phyloP scores from a whole-genome alignment of 192 early-diverging fungal genomes.

The Paraglomus brasilianum region DNA sequence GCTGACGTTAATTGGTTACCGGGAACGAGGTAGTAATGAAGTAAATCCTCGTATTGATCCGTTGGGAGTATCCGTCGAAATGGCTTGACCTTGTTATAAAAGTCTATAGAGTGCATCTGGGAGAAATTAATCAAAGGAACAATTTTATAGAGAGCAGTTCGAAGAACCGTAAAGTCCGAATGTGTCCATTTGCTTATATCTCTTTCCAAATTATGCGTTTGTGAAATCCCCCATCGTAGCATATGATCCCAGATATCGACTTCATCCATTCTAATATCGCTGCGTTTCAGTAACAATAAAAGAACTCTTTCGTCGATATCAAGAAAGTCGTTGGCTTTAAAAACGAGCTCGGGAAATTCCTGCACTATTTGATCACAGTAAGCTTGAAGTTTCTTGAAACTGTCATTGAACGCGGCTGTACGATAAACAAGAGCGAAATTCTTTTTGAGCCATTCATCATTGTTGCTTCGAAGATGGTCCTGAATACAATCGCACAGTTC shows the following conservation, averaged over 20 bases:
- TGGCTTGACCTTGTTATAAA: constrained; percentile 27
- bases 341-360: background rate
- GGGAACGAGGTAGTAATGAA: constrained; percentile 17
- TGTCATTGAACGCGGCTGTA: background rate
- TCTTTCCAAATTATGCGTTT: background rate
- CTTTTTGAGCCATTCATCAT: constrained; percentile 11
- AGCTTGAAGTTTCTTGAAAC: constrained; percentile 10
- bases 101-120: constrained; percentile 13
- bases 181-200: constrained; percentile 2
- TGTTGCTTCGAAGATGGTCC: constrained; percentile 4
- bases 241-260: background rate
- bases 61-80: background rate
- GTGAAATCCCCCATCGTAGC: constrained; percentile 7
- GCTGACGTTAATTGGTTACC: background rate
- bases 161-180: background rate
- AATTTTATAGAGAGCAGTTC: background rate
- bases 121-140: constrained; percentile 6
- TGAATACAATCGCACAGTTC: background rate
- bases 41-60: constrained; percentile 16
- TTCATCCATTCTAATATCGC: constrained; percentile 13
- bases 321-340: constrained; percentile 10
- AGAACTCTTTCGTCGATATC: constrained; percentile 3
- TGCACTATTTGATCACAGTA: constrained; percentile 8
- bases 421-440: constrained; percentile 10
- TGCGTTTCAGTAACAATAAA: constrained; percentile 6